phyloP scores from a whole-genome alignment of 163 green algal species.

The Chlorella variabilis region DNA sequence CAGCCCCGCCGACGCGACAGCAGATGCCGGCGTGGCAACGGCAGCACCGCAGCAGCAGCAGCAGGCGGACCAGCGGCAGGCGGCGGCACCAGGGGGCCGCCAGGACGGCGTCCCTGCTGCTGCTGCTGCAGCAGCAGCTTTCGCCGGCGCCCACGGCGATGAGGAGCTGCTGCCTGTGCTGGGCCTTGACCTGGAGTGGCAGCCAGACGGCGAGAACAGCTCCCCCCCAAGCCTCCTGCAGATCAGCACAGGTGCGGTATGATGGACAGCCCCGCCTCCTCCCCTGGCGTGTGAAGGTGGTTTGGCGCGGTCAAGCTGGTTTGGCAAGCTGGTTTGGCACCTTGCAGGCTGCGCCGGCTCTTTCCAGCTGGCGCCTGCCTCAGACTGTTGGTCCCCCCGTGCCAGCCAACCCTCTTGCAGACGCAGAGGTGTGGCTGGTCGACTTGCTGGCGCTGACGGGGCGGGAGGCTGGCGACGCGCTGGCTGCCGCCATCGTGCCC shows the following conservation, averaged over 20 bases:
- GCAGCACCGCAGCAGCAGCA: not conserved
- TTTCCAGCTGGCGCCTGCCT: too few species aligned
- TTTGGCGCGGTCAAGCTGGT: too few species aligned
- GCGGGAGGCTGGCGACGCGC: not conserved
- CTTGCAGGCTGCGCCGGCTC: too few species aligned
- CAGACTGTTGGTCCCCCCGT: too few species aligned
- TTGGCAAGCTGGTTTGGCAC: too few species aligned
- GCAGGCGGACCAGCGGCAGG: not conserved
- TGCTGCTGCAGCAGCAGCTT: not conserved
- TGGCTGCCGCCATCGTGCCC: conserved; percentile 32
- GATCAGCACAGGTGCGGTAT: conserved; percentile 21
- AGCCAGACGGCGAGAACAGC: conserved; percentile 21
- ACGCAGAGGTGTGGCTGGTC: conserved; percentile 50
- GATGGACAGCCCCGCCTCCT: not conserved
- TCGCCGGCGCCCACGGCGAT: not conserved
- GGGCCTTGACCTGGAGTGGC: conserved; percentile 56
- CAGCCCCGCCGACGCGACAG: not conserved
- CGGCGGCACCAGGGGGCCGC: not conserved
- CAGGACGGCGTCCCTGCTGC: too few species aligned
- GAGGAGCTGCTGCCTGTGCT: conserved; percentile 25
- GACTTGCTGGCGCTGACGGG: conserved; percentile 56
- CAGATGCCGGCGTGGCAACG: too few species aligned
- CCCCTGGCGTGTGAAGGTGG: too few species aligned
- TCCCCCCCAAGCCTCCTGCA: conserved; percentile 45
- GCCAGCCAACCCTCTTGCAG: not conserved